Conservation (phyloP, 2,329 filamentous ascomycete genomes). For the Monosporascus sp. region DNA sequence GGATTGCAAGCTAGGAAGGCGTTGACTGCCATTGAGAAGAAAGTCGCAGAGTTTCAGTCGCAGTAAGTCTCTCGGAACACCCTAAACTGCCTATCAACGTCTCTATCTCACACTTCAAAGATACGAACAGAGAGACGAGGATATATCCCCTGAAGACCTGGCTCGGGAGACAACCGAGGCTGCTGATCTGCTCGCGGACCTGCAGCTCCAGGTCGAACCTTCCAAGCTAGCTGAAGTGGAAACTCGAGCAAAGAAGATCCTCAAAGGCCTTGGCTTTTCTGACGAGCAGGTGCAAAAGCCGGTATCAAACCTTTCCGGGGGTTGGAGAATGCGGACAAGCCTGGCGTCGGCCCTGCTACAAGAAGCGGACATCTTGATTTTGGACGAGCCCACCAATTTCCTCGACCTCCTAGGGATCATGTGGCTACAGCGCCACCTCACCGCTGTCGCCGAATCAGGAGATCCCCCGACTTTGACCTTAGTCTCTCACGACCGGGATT, state of each 20-base stretch:
- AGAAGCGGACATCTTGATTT: constrained; percentile 69
- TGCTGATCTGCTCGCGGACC: constrained; percentile 60
- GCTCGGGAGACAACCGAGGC: constrained; percentile 65
- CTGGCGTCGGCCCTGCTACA: constrained; percentile 64
- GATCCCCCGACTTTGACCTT: constrained; percentile 64
- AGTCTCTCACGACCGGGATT: constrained; percentile 81
- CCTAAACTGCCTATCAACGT: background rate
- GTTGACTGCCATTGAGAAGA: constrained; percentile 63
- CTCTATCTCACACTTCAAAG: constrained; percentile 21
- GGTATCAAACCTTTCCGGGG: constrained; percentile 66
- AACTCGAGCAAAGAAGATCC: constrained; percentile 58
- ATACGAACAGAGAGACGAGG: constrained; percentile 45
- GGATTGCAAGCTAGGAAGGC: constrained; percentile 73
- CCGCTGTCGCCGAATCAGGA: constrained; percentile 45
- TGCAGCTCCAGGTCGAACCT: constrained; percentile 64
- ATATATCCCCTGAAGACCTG: constrained; percentile 51
- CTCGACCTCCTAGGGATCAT: constrained; percentile 78
- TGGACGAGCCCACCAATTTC: constrained; percentile 86
- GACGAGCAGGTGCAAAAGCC: constrained; percentile 54
- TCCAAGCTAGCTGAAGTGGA: constrained; percentile 61
- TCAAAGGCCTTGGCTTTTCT: constrained; percentile 68
- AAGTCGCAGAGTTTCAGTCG: constrained; percentile 51
- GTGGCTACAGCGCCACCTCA: constrained; percentile 74
- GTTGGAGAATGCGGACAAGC: constrained; percentile 67
- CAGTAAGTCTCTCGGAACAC: constrained; percentile 33